Conservation (phyloP, 306 rosid species). For the Geum urbanum region DNA sequence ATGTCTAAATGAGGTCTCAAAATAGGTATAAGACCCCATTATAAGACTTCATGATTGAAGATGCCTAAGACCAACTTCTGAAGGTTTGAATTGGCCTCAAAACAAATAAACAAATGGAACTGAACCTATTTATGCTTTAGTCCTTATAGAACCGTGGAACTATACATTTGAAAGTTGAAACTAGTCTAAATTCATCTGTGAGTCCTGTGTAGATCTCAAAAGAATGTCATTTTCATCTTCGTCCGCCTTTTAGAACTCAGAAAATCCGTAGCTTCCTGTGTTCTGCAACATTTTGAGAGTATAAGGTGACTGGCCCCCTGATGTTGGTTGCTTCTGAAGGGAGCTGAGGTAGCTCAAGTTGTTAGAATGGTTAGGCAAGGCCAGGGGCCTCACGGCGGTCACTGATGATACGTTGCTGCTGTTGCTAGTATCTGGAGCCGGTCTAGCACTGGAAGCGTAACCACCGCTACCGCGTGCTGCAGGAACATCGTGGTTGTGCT, state of each 20-base stretch:
- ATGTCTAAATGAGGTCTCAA: too few relatives aligned
- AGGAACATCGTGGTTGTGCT: conserved; percentile 91
- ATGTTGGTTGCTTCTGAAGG: conserved; percentile 19
- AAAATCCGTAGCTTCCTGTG: conserved; percentile 12
- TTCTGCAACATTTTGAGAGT: conserved; percentile 31
- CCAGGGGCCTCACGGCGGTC: conserved; percentile 33
- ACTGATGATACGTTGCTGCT: conserved; percentile 20
- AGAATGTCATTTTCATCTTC: conserved; percentile 15
- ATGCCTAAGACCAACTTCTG: neutral
- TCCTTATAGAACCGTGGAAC: conserved; percentile 14
- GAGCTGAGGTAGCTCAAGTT: conserved; percentile 25
- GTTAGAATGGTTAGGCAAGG: conserved; percentile 26
- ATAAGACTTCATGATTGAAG: too few relatives aligned
- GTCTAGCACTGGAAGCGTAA: conserved; percentile 28
- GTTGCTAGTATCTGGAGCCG: conserved; percentile 10
- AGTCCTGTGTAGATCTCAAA: conserved; percentile 6
- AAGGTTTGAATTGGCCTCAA: conserved; percentile 13
- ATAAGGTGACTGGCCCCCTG: conserved; percentile 18
- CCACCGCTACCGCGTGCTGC: conserved; percentile 69
- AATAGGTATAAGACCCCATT: too few relatives aligned
- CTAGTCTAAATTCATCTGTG: neutral
- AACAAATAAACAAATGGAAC: conserved; percentile 28
- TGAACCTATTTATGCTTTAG: conserved; percentile 1
- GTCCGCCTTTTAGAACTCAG: conserved; percentile 9
- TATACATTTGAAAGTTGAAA: conserved; percentile 22